Evolutionary conservation across 2,329 filamentous ascomycete species (phyloP), one percentile per base, ranked within the genome.

Genomic region (Graphilbum sp.): DNA sequence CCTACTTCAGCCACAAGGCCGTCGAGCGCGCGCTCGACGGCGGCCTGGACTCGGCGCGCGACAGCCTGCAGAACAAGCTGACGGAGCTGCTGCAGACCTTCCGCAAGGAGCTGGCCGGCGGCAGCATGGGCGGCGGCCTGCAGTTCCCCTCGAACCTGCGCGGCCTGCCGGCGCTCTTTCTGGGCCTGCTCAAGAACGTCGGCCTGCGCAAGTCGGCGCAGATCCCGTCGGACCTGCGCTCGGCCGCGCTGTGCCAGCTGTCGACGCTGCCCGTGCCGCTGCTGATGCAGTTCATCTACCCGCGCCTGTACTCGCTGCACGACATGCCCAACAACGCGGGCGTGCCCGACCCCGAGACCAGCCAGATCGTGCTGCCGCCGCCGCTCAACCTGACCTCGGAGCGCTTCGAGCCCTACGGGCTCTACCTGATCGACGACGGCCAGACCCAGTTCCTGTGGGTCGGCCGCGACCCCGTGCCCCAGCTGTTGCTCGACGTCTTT

Each of bases 361-460:
- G 85, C 50, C 83, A 92, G 51, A 95, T 93, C 45, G 69, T 84
- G 36, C 75, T 98, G 39, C 90, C 90, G 19, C 84, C 83, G 5
- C 68, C 83, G 0, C 53, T 84, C 51, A 95, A 95, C 56, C 69
- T 96, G 41, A 86, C 85, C 3, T 94, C 87, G 1, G 85, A 88
- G 56, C 75, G 81, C 34, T 72, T 98, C 36, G 83, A 85, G 4
- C 73, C 86, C 1, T 94, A 92, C 53, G 90, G 90, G 21, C 64
- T 98, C 16, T 98, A 98, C 58, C 71, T 98, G 41, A 90, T 98
- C 50, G 90, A 98, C 50, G 90, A 98, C 52, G 87, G 87, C 3
- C 88, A 95, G 59, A 95, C 85, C 6, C 90, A 98, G 56, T 98
- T 98, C 69, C 62, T 98, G 35, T 98, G 90, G 90, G 71, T 96